These are phyloP conservation scores for Hypoxylon sp. DNA, from an alignment of 2,329 filamentous ascomycete species.

Conservation along the genomic window DNA sequence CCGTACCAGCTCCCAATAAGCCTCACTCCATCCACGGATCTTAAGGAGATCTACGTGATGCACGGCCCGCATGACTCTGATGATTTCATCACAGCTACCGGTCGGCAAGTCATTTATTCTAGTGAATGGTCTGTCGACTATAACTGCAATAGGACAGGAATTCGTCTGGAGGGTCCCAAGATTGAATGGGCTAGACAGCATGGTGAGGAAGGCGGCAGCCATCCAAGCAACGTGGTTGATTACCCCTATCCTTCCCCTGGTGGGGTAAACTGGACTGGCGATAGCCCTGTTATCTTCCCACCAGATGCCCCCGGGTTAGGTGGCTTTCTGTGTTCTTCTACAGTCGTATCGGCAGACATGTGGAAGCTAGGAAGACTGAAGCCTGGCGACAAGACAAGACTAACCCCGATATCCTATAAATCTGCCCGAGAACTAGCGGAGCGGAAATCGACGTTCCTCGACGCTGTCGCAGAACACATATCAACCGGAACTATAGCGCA, in stretches of 20 bases:
- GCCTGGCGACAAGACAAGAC: conserved; percentile 49
- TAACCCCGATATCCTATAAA: conserved; percentile 42
- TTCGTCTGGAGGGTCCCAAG: conserved; percentile 50
- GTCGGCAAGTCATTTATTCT: conserved; percentile 45
- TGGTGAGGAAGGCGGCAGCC: conserved; percentile 50
- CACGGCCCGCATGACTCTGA: conserved; percentile 52
- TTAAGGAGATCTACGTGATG: conserved; percentile 48
- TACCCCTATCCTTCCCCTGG: conserved; percentile 51
- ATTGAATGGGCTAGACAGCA: conserved; percentile 50
- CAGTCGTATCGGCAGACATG: conserved; percentile 50
- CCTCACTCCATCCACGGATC: conserved; percentile 34
- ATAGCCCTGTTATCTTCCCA: conserved; percentile 51
- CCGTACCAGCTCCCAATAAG: conserved; percentile 22
- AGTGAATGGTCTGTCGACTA: conserved; percentile 51
- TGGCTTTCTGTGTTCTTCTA: conserved; percentile 52
- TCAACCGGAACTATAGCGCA: conserved; percentile 1
- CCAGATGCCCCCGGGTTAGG: conserved; percentile 54
- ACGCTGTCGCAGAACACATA: conserved; percentile 28
- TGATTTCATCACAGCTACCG: conserved; percentile 49
- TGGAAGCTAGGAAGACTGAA: conserved; percentile 54
- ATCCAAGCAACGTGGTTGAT: conserved; percentile 55
- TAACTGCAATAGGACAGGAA: conserved; percentile 53
- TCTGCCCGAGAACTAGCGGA: conserved; percentile 40
- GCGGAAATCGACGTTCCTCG: conserved; percentile 37
- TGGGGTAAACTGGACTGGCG: conserved; percentile 54